Conservation (phyloP, 139 green algal genomes). For the Tetradesmus lagerheimii region DNA sequence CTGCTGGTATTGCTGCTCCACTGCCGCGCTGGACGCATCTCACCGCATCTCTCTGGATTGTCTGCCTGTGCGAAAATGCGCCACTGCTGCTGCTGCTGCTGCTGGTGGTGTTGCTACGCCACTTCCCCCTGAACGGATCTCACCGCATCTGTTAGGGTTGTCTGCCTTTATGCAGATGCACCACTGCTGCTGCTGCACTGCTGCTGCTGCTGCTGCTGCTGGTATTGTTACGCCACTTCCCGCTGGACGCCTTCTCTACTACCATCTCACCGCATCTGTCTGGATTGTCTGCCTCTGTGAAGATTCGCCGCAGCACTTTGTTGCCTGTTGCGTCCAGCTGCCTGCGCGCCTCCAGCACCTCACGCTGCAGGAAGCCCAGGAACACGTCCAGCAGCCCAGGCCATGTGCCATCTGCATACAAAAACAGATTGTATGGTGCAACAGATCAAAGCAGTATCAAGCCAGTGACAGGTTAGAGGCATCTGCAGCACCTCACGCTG, state of each 20-base stretch:
- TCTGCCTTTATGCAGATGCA: conserved; percentile 21
- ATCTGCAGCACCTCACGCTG: background rate
- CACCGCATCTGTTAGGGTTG: conserved; percentile 41
- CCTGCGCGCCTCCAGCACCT: conserved; percentile 17
- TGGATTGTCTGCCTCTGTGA: conserved; percentile 25
- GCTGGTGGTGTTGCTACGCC: background rate
- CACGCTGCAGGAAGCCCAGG: background rate
- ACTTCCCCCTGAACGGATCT: background rate
- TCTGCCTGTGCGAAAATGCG: conserved; percentile 15
- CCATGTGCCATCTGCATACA: conserved; percentile 25
- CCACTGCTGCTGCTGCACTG: background rate
- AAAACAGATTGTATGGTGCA: too few relatives aligned
- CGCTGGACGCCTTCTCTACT: too few relatives aligned
- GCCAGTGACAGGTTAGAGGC: background rate
- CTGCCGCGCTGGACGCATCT: conserved; percentile 3
- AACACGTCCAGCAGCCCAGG: conserved; percentile 26
- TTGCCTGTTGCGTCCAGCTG: conserved; percentile 11
- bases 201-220: background rate
- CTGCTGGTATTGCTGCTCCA: background rate
- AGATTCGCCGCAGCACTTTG: background rate
- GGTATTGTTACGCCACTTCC: background rate
- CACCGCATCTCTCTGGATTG: conserved; percentile 40
- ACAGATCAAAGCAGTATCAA: background rate
- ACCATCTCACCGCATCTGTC: conserved; percentile 39
- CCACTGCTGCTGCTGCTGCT: background rate